Evolutionary conservation across 2,329 filamentous ascomycete species (phyloP).

Genomic region (Colletotrichum musicola): DNA sequence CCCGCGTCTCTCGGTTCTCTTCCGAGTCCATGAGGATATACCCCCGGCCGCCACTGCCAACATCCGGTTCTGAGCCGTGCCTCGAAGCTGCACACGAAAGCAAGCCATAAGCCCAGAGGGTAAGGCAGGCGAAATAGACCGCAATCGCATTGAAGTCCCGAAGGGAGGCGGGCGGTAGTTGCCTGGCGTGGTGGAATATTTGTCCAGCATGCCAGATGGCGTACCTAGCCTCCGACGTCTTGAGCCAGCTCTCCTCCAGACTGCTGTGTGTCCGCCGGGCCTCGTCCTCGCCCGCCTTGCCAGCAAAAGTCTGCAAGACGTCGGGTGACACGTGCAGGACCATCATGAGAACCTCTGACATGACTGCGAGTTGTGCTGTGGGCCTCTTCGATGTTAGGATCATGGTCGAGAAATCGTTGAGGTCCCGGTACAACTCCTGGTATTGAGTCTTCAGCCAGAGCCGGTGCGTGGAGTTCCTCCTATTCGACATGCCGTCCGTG

Average conservation of each 20-base stretch:
- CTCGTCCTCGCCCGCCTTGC: slow-evolving; percentile 55
- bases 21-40: slow-evolving; percentile 35
- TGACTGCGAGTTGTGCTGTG: slow-evolving; percentile 33
- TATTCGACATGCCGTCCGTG: slow-evolving; percentile 30
- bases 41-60: background rate
- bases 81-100: slow-evolving; percentile 21
- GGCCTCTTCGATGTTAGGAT: slow-evolving; percentile 36
- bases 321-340: slow-evolving; percentile 57
- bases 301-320: slow-evolving; percentile 56
- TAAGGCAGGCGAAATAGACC: slow-evolving; percentile 45
- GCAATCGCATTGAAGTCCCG: slow-evolving; percentile 44
- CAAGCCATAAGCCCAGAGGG: slow-evolving; percentile 45
- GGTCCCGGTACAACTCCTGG: slow-evolving; percentile 47
- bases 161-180: slow-evolving; percentile 39
- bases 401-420: slow-evolving; percentile 44
- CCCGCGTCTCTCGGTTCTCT: slow-evolving; percentile 35
- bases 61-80: slow-evolving; percentile 21
- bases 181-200: slow-evolving; percentile 42
- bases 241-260: slow-evolving; percentile 51
- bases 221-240: slow-evolving; percentile 49
- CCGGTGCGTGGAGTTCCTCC: slow-evolving; percentile 40
- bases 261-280: slow-evolving; percentile 50
- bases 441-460: slow-evolving; percentile 48
- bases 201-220: slow-evolving; percentile 47
- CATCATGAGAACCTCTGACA: slow-evolving; percentile 38